These are phyloP conservation scores for Cystoderma amianthinum DNA, from an alignment of 768 basidiomycete species.

Conservation along the genomic window DNA sequence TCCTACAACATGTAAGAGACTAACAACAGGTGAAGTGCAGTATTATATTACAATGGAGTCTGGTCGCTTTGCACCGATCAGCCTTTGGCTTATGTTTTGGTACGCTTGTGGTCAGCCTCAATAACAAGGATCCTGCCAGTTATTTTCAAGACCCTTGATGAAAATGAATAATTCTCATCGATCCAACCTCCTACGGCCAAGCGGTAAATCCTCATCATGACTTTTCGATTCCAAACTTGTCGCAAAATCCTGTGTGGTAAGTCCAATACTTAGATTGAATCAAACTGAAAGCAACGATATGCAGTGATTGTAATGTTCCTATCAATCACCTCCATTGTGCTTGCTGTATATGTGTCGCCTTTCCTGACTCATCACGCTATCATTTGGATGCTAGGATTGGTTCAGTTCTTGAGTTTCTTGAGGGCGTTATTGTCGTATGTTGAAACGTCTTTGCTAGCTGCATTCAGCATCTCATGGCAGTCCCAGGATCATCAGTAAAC, in stretches of 20 bases:
- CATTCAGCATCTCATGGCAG: neutral
- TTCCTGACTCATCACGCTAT: conserved; percentile 25
- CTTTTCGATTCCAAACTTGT: conserved; percentile 36
- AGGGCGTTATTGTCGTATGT: conserved; percentile 30
- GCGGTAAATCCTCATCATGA: no score
- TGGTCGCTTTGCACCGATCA: no score
- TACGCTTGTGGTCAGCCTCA: no score
- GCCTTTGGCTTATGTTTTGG: no score
- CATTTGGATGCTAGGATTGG: conserved; percentile 31
- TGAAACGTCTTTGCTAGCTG: neutral
- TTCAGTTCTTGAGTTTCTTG: conserved; percentile 23
- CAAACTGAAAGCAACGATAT: neutral
- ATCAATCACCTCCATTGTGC: conserved; percentile 23
- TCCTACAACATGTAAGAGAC: no score
- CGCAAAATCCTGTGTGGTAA: conserved; percentile 32
- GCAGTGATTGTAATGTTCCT: conserved; percentile 27
- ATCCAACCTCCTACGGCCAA: no score
- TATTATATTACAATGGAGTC: no score
- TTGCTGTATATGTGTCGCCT: conserved; percentile 25
- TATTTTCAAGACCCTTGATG: no score
- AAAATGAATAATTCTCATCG: no score
- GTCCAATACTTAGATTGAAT: conserved; percentile 5
- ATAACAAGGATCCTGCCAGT: no score
- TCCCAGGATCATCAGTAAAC: conserved; percentile 22
- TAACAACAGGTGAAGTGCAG: no score